Evolutionary conservation across 371 early-diverging fungal species (phyloP), one percentile per base, ranked within the genome.

Genomic region (Rhizopus delemar): DNA sequence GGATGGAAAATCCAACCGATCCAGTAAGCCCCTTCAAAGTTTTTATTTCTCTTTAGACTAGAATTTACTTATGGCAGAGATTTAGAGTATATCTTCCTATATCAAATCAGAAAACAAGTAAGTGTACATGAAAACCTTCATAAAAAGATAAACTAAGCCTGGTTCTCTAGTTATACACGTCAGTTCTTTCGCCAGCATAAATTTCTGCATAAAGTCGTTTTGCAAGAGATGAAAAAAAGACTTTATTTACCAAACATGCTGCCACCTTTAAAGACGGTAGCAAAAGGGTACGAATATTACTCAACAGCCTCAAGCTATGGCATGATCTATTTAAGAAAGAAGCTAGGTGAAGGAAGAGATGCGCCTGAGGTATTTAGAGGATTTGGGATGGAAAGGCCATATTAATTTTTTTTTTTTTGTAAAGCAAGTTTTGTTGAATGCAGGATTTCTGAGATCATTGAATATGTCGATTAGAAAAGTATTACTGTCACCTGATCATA

Each of bases 231-330:
- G 86, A 81, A 76, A 59, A 71, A 72, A 36, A 73, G 75, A 32
- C 59, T 85, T 22, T 63, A 78, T 51, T 77, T 78, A 11, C 73
- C 69, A 32, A 75, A 68, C 41, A 54, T 63, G 16, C 43, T 80
- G 29, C 77, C 81, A 2, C 85, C 87, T 3, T 53, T 87, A 34
- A 80, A 77, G 29, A 85, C 84, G 8, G 54, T 70, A 3, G 77
- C 79, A 0, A 65, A 81, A 53, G 87, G 85, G 13, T 87, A 80
- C 28, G 87, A 87, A 34, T 87, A 86, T 57, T 87, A 86, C 52
- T 79, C 85, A 7, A 75, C 74, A n/a, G 79, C 80, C 13, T 81
- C 82, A 35, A 56, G 76, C 2, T 70, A 78, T 62, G 87, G 87
- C 8, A 75, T 79, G 72, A 66, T 84, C 12, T 87, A 87, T 56